phyloP scores from a whole-genome alignment of 106 monocot species.

The Xerophyta viscosa region DNA sequence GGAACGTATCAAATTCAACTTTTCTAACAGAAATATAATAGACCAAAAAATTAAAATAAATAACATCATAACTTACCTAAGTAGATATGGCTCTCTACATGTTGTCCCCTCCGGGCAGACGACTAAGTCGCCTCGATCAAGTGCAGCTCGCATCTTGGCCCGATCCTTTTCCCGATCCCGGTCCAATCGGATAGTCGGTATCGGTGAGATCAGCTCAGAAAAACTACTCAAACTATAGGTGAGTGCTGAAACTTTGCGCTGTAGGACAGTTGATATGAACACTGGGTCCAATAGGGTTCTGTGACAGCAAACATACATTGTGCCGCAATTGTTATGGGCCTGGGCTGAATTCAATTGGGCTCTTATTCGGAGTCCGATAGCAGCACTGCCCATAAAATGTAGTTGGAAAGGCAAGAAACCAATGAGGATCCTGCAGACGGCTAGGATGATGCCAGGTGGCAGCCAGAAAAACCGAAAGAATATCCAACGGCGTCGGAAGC shows the following conservation, averaged over 20 bases:
- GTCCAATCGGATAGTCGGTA: slow-evolving; percentile 23
- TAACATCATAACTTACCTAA: too few species aligned
- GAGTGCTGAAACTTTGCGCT: slow-evolving; percentile 15
- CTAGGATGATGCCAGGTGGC: slow-evolving; percentile 37
- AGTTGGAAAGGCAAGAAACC: slow-evolving; percentile 29
- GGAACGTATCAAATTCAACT: too few species aligned
- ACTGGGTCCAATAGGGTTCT: slow-evolving; percentile 48
- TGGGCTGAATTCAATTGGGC: slow-evolving; percentile 5
- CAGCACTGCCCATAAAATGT: slow-evolving; percentile 7
- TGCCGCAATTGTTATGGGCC: background rate
- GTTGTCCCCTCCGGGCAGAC: slow-evolving; percentile 58
- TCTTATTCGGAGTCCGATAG: slow-evolving; percentile 28
- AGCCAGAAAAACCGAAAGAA: slow-evolving; percentile 39
- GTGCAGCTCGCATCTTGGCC: slow-evolving; percentile 14
- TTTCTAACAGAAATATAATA: too few species aligned
- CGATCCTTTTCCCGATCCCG: slow-evolving; percentile 24
- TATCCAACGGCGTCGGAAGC: slow-evolving; percentile 23
- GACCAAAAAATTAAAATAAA: too few species aligned
- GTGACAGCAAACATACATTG: slow-evolving; percentile 37
- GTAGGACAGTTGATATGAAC: slow-evolving; percentile 17
- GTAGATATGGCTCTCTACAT: slow-evolving; percentile 50
- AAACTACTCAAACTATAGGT: slow-evolving; percentile 40
- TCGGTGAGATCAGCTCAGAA: slow-evolving; percentile 50
- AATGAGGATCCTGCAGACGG: slow-evolving; percentile 17
- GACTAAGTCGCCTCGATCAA: slow-evolving; percentile 20